A percentile compares a stretch with the other conserved stretches of the same genome.
Conservation (phyloP, 2,329 filamentous ascomycete genomes). For the Neoarthrinium moseri region DNA sequence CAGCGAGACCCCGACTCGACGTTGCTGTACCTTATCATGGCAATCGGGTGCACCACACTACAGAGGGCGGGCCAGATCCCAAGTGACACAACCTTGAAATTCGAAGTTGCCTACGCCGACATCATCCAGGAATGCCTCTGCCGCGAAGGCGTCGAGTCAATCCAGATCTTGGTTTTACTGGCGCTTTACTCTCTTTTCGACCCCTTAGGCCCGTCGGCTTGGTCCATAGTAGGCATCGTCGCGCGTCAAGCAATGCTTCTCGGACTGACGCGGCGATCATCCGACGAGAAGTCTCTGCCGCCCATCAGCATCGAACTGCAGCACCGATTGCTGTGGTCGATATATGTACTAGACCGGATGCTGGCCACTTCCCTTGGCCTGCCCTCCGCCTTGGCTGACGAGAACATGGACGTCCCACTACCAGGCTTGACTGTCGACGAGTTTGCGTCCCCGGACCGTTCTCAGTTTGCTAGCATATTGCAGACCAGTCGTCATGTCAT, state of each 20-base stretch:
- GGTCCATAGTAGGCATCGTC: slow-evolving; percentile 38
- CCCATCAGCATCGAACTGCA: slow-evolving; percentile 27
- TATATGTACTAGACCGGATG: slow-evolving; percentile 45
- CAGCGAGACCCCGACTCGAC: slow-evolving; percentile 30
- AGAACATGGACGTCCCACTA: slow-evolving; percentile 38
- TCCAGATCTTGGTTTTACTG: slow-evolving; percentile 40
- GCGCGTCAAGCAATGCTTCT: slow-evolving; percentile 37
- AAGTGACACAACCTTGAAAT: slow-evolving; percentile 26
- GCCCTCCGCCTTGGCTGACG: slow-evolving; percentile 36
- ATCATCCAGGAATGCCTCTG: slow-evolving; percentile 40
- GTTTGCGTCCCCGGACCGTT: slow-evolving; percentile 37
- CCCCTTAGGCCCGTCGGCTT: slow-evolving; percentile 35
- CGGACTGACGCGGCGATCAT: slow-evolving; percentile 31
- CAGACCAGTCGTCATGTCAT: slow-evolving; percentile 45
- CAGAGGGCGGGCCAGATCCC: slow-evolving; percentile 40
- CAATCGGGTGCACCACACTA: slow-evolving; percentile 43
- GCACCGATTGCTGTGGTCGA: slow-evolving; percentile 43
- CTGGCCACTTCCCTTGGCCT: slow-evolving; percentile 39
- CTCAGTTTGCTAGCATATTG: slow-evolving; percentile 36
- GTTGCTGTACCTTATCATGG: slow-evolving; percentile 42
- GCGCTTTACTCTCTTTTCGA: slow-evolving; percentile 44
- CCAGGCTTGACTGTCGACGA: slow-evolving; percentile 44
- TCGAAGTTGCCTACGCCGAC: slow-evolving; percentile 36
- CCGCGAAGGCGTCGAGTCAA: slow-evolving; percentile 32
- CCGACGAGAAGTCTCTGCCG: slow-evolving; percentile 23